phyloP scores from a whole-genome alignment of 805 yeast species.

The Tetrapisispora namnaoensis region DNA sequence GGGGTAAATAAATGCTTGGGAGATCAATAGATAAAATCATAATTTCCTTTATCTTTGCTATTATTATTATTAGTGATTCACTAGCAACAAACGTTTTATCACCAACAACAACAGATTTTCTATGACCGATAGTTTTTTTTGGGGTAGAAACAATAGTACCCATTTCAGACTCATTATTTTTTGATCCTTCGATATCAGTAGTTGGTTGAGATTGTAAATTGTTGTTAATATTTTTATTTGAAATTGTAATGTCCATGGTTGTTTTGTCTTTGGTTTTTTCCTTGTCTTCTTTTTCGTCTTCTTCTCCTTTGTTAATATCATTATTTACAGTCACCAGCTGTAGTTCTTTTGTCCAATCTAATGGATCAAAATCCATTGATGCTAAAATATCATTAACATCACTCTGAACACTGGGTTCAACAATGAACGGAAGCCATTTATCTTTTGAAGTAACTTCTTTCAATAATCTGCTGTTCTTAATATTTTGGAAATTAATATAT shows the following conservation, averaged over 20 bases:
- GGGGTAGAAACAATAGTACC: neutral
- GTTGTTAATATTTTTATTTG: conserved; percentile 5
- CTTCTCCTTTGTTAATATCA: neutral
- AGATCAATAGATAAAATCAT: conserved; percentile 48
- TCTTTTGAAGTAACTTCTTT: conserved; percentile 52
- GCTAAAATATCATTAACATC: conserved; percentile 42
- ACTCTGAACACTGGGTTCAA: conserved; percentile 38
- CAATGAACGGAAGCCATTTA: conserved; percentile 69
- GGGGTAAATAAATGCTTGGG: conserved; percentile 31
- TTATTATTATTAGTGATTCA: conserved; percentile 35
- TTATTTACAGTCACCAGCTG: conserved; percentile 10
- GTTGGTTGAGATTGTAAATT: neutral
- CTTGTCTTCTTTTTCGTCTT: neutral
- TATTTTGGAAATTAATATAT: conserved; percentile 48
- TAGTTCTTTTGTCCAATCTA: conserved; percentile 37
- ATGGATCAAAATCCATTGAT: conserved; percentile 38
- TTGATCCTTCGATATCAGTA: neutral
- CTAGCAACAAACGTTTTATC: conserved; percentile 52
- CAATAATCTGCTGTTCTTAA: conserved; percentile 38
- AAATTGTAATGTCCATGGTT: conserved; percentile 5
- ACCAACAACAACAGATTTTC: conserved; percentile 38
- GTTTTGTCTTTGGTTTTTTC: neutral
- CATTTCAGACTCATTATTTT: neutral
- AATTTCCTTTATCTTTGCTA: conserved; percentile 40
- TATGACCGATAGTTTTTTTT: conserved; percentile 22